Base-by-base conservation (phyloP, 2,329 filamentous ascomycete genomes). In the Teratosphaeria zuluensis region DNA sequence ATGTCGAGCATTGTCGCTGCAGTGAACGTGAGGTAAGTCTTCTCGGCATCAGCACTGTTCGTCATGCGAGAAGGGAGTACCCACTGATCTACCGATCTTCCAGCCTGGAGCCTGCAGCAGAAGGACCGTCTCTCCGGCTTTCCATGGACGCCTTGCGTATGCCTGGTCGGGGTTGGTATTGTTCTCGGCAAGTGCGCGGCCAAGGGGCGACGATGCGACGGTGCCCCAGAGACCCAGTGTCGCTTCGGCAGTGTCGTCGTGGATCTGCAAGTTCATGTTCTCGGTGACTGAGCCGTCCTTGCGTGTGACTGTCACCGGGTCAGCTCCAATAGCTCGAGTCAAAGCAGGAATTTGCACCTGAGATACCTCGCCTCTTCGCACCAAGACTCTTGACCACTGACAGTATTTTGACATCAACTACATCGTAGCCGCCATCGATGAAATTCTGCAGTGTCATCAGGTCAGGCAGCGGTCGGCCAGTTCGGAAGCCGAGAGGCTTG, bases 361-460 rank as follows among this genome's bases (percentile, higher is more conserved):
- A 28, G 24, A 28, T 28, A 56, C 57, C 33, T 21, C 19, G 77
- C 69, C 80, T 82, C 55, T 74, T 76, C 5, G 75, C 74, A 0
- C 82, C 81, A 56, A 85, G 74, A 58, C 78, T 82, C 67, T 81
- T 82, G 3, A 85, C 80, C 55, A 82, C 81, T 0, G 84, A 78
- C 2, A 85, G 72, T 1, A 85, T 71, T 55, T 78, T 82, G 0
- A 73, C 77, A 38, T 78, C 77, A 1, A 70, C 65, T 8, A 81
- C 68, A 68, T 85, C 82, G 58, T 80, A 78, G 0, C 81, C 82
- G 1, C 79, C 79, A 46, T 78, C 74, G 1, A 81, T 71, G 66
- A 83, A 85, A 51, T 75, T 76, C 56, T 78, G 77, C 35, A 86
- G 69, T 2, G 79, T 84, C 79, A 85, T 84, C 11, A 85, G 72